A percentile compares a stretch with the other conserved stretches of the same genome.
phyloP scores from a whole-genome alignment of 1,284 basidiomycete species.

The Papiliotrema nemorosa region DNA sequence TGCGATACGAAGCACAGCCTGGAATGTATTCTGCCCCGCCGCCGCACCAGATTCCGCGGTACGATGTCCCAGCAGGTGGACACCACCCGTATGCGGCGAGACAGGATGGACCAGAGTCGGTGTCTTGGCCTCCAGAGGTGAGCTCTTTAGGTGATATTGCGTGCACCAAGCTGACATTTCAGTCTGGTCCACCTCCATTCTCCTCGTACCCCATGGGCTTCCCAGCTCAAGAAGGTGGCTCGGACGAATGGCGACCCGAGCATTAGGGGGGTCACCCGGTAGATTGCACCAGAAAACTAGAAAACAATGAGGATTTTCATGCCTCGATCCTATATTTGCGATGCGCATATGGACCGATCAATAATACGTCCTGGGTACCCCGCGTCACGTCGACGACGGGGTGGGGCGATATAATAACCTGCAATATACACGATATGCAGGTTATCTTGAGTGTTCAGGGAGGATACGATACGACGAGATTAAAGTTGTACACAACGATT shows the following conservation, averaged over 20 bases:
- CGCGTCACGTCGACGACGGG: too few species aligned
- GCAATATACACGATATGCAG: too few species aligned
- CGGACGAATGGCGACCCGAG: slow-evolving; percentile 5
- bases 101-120: slow-evolving; percentile 1
- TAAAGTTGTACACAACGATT: too few species aligned
- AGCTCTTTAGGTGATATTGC: not conserved
- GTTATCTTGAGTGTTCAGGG: too few species aligned
- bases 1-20: slow-evolving; percentile 25
- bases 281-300: too few species aligned
- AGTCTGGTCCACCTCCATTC: slow-evolving; percentile 12
- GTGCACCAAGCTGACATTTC: not conserved
- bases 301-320: too few species aligned
- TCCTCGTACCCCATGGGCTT: slow-evolving; percentile 3
- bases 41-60: slow-evolving; percentile 22
- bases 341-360: too few species aligned
- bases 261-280: too few species aligned
- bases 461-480: too few species aligned
- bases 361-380: too few species aligned
- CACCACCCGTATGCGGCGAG: not conserved
- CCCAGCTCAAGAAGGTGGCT: not conserved
- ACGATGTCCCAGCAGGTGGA: slow-evolving; percentile 10
- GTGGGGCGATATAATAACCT: too few species aligned
- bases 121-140: slow-evolving; percentile 10
- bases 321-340: too few species aligned
- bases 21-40: slow-evolving; percentile 17